Evolutionary conservation across 2,329 filamentous ascomycete genomes (phyloP).

Genomic region (Talaromyces albobiverticillius): DNA sequence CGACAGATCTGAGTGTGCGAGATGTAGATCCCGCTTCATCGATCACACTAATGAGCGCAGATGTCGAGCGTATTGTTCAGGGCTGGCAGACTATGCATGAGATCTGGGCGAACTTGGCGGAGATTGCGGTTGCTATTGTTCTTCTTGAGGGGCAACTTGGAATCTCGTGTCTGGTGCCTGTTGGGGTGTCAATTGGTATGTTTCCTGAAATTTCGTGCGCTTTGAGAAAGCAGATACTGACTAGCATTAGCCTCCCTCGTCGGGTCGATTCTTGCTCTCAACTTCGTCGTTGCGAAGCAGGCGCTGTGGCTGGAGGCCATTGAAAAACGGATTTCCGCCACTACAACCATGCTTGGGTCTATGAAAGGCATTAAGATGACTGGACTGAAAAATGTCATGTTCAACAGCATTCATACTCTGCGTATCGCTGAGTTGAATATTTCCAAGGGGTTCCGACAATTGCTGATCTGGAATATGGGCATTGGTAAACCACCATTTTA

Average conservation of each 20-base stretch:
- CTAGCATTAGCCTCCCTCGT: constrained; percentile 28
- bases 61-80: constrained; percentile 44
- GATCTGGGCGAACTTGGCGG: constrained; percentile 44
- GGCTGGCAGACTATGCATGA: constrained; percentile 44
- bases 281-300: constrained; percentile 39
- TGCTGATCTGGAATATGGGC: constrained; percentile 41
- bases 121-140: constrained; percentile 47
- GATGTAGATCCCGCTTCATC: constrained; percentile 37
- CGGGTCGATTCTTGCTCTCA: constrained; percentile 33
- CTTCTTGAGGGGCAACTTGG: constrained; percentile 42
- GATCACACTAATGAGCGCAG: constrained; percentile 46
- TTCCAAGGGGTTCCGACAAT: constrained; percentile 40
- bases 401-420: constrained; percentile 37
- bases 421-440: constrained; percentile 41
- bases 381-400: constrained; percentile 43
- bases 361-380: constrained; percentile 54
- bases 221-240: not conserved
- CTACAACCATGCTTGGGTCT: constrained; percentile 46
- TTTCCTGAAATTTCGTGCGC: not conserved
- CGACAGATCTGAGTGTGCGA: constrained; percentile 29
- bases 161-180: constrained; percentile 40
- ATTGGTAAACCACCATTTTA: constrained; percentile 25
- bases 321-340: constrained; percentile 49
- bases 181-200: constrained; percentile 34
- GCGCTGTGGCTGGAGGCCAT: constrained; percentile 51